phyloP scores from a whole-genome alignment of 495 filamentous ascomycete genomes.

The Hypoxylon lienhwacheense region DNA sequence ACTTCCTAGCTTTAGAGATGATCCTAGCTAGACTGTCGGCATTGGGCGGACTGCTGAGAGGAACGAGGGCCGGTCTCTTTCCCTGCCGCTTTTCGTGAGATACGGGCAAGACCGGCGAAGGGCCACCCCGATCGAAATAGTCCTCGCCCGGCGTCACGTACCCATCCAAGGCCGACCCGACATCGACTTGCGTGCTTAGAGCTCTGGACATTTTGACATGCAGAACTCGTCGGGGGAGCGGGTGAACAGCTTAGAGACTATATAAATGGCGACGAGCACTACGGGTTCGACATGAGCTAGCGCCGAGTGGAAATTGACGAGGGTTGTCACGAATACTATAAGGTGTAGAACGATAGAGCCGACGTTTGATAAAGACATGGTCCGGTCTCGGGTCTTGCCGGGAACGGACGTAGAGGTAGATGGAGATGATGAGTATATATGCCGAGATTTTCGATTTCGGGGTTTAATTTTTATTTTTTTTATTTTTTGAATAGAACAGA shows the following conservation, averaged over 20 bases:
- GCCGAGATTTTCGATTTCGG: too few relatives aligned
- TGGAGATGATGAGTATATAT: background rate
- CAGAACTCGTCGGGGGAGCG: conserved; percentile 36
- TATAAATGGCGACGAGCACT: conserved; percentile 39
- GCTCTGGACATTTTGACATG: conserved; percentile 35
- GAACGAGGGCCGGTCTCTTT: conserved; percentile 6
- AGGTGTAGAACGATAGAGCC: conserved; percentile 43
- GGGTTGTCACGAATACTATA: conserved; percentile 45
- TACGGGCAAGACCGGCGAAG: conserved; percentile 11
- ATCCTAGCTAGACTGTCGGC: conserved; percentile 39
- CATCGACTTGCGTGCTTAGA: conserved; percentile 20
- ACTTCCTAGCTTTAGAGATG: conserved; percentile 32
- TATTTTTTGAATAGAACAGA: too few relatives aligned
- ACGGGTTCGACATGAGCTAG: conserved; percentile 41
- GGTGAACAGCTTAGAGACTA: conserved; percentile 37
- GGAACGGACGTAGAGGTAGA: background rate
- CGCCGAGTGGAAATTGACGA: conserved; percentile 44
- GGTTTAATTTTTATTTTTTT: background rate
- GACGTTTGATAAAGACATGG: conserved; percentile 45
- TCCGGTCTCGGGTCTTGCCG: conserved; percentile 20
- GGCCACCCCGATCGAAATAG: conserved; percentile 16
- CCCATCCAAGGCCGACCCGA: conserved; percentile 23
- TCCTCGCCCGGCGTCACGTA: conserved; percentile 37
- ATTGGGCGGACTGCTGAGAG: conserved; percentile 7
- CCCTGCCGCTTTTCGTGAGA: conserved; percentile 14